Conservation (phyloP, 495 filamentous ascomycete genomes). For the Paragyromitra xinjiangensis region DNA sequence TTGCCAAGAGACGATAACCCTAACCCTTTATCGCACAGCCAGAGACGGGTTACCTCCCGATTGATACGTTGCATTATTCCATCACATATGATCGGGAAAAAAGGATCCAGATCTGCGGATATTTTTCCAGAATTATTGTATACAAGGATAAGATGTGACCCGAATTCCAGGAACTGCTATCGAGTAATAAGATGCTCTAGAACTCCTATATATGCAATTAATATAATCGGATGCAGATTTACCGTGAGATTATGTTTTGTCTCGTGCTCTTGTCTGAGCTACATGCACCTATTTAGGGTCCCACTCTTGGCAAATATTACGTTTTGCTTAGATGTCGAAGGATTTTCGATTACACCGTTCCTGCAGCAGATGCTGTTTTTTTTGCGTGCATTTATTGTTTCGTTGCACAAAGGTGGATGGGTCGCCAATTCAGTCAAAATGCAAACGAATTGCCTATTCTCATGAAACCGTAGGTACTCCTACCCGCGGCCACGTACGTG, state of each 20-base stretch:
- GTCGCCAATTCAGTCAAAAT: neutral
- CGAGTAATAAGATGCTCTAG: neutral
- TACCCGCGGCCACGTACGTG: slow-evolving; percentile 15
- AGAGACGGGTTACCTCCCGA: neutral
- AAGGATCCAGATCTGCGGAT: neutral
- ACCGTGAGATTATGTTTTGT: neutral
- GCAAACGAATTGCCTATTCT: slow-evolving; percentile 2
- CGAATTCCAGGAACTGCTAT: neutral
- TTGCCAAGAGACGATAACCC: slow-evolving; percentile 24
- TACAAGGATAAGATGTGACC: neutral
- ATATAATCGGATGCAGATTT: neutral
- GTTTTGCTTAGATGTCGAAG: slow-evolving; percentile 19
- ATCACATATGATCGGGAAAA: slow-evolving; percentile 1
- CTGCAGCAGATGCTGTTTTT: slow-evolving; percentile 18
- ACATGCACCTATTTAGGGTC: neutral
- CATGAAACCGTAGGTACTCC: slow-evolving; percentile 1
- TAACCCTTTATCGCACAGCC: neutral
- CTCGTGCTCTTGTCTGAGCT: no score
- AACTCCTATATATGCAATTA: neutral
- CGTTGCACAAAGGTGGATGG: neutral
- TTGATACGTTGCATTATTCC: neutral
- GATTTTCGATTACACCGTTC: slow-evolving; percentile 11
- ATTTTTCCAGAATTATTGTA: slow-evolving; percentile 1
- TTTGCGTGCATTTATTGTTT: slow-evolving; percentile 27
- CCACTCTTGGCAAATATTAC: slow-evolving; percentile 9